Conservation (phyloP, 768 basidiomycete species). For the Kwoniella dendrophila region DNA sequence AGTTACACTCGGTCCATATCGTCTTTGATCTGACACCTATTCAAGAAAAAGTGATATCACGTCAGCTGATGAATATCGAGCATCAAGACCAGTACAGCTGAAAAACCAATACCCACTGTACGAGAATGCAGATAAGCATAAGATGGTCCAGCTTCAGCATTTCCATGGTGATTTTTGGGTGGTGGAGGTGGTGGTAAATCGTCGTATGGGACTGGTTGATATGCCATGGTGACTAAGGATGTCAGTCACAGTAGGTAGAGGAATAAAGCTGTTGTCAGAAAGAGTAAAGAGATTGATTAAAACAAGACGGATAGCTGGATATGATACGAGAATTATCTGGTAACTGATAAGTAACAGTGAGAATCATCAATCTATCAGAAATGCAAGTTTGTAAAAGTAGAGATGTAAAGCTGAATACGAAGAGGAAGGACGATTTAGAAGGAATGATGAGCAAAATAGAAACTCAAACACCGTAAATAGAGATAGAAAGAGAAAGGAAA, state of each 20-base stretch:
- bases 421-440: background rate
- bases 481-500: background rate
- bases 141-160: slow-evolving; percentile 3
- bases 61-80: background rate
- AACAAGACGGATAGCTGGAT: background rate
- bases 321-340: no score
- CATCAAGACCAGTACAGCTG: background rate
- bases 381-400: no score
- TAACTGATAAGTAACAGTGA: no score
- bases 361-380: no score
- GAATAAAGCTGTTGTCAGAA: background rate
- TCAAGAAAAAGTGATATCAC: background rate
- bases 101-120: slow-evolving; percentile 3
- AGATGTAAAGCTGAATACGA: no score
- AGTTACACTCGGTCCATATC: slow-evolving; percentile 44
- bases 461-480: background rate
- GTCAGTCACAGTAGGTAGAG: background rate
- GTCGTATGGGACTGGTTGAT: slow-evolving; percentile 1
- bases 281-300: background rate
- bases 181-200: slow-evolving; percentile 5
- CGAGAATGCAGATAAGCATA: slow-evolving; percentile 1
- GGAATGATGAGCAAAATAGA: background rate
- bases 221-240: background rate
- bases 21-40: slow-evolving; percentile 16
- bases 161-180: slow-evolving; percentile 2